Conservation (phyloP, 106 monocot species). For the Dendrobium chrysotoxum region DNA sequence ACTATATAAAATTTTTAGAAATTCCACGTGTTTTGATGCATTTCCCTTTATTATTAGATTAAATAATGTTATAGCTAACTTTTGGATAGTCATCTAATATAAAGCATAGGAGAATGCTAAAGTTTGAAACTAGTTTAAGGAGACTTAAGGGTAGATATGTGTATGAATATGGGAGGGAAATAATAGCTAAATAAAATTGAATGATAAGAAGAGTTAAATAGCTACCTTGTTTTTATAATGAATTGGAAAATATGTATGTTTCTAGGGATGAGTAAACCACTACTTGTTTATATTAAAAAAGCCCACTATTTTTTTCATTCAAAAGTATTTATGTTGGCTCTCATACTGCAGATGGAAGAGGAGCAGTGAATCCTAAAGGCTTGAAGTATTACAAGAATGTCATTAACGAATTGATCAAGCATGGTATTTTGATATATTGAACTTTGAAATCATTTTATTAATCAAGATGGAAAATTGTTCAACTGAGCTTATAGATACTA, state of each 20-base stretch:
- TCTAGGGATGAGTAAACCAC: neutral
- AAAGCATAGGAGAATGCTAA: neutral
- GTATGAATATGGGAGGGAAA: neutral
- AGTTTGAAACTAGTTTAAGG: neutral
- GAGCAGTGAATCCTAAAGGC: constrained; percentile 50
- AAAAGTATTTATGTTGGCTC: neutral
- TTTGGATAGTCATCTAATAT: neutral
- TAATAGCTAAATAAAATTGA: neutral
- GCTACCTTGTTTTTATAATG: neutral
- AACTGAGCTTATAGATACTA: neutral
- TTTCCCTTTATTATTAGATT: neutral
- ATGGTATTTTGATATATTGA: constrained; percentile 25
- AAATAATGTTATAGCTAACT: neutral
- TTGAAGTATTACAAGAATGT: constrained; percentile 56
- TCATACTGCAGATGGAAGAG: constrained; percentile 49
- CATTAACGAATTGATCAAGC: constrained; percentile 44
- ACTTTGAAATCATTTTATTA: neutral
- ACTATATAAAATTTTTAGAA: neutral
- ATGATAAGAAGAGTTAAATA: neutral
- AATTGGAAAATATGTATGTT: neutral
- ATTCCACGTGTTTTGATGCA: neutral
- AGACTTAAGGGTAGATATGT: no score
- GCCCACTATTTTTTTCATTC: neutral
- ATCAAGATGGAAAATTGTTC: neutral
- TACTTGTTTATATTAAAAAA: neutral